A percentile compares a stretch with the other conserved stretches of the same genome.
phyloP scores from a whole-genome alignment of 306 rosid species.

The Herpetospermum pedunculosum region DNA sequence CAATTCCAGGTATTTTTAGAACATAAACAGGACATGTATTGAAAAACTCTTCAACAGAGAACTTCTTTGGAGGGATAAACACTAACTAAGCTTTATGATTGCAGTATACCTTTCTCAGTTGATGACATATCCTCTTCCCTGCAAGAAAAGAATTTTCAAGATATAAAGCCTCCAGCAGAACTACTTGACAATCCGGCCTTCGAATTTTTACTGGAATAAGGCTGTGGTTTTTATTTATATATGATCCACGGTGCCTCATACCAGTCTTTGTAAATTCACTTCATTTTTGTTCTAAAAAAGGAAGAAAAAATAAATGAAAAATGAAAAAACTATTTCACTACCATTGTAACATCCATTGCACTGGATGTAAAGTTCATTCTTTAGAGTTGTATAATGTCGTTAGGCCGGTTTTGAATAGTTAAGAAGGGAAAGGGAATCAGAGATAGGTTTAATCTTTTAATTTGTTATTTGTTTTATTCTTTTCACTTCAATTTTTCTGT shows the following conservation, averaged over 20 bases:
- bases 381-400: slow-evolving; percentile 29
- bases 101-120: slow-evolving; percentile 67
- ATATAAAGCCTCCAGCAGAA: slow-evolving; percentile 51
- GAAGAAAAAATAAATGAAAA: background rate
- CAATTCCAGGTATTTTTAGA: slow-evolving; percentile 57
- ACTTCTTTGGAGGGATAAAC: background rate
- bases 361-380: slow-evolving; percentile 23
- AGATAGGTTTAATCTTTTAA: background rate
- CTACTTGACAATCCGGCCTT: slow-evolving; percentile 54
- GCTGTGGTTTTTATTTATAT: slow-evolving; percentile 19
- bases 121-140: slow-evolving; percentile 52
- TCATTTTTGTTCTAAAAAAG: background rate
- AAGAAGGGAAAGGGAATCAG: slow-evolving; percentile 4
- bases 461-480: slow-evolving; percentile 3
- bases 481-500: background rate
- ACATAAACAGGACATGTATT: background rate
- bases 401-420: slow-evolving; percentile 7
- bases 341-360: slow-evolving; percentile 23
- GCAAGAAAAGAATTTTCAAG: slow-evolving; percentile 34
- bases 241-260: background rate
- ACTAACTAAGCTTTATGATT: slow-evolving; percentile 20
- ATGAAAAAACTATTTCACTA: background rate
- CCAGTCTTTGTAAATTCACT: background rate
- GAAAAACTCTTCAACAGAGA: background rate
- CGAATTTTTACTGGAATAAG: slow-evolving; percentile 75